Evolutionary conservation across 176 grass and related monocot genomes (phyloP), one percentile per base, ranked within the genome.

Genomic region (Puya raimondii): DNA sequence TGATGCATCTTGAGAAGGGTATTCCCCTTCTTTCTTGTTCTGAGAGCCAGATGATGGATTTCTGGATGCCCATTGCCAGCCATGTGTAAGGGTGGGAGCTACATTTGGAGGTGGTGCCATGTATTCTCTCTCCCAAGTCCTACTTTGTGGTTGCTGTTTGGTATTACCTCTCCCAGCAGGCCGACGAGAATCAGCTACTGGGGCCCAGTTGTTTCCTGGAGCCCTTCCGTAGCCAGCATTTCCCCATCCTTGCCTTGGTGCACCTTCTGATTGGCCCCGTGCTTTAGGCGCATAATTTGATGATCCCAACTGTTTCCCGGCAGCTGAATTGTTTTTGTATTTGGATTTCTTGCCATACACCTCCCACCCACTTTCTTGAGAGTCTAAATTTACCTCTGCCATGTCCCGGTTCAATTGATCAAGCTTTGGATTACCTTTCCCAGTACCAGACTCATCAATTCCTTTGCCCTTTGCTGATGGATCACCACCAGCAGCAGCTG

Each of bases 1-100:
- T 50, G 85, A 77, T 57, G 56, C 69, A 87, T 49, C 58, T 33
- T 72, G 80, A 49, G 72, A 50, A 59, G 64, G 61, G 33, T 70
- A 50, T 51, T 49, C 69, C 57, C 70, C 63, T 58, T 86, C 65
- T 72, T 64, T 68, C 53, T 88, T 75, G 17, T 29, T 64, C 76
- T 87, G 86, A 75, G 69, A 70, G 56, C 76, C 68, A 61, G 74
- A 68, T 85, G 68, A 23, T 23, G 17, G 79, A 68, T 65, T 57
- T 74, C 76, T 90, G 27, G 84, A 73, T 70, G 63, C 66, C 94
- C 82, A 93, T 57, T 88, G 80, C 86, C 74, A 81, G 27, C 86
- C 93, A 66, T 74, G 80, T 51, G 50, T 51, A 21, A 89, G 59
- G 71, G 94, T 80, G 74, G 82, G 65, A 64, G 72, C 23, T 70